Evolutionary conservation across 2,329 filamentous ascomycete species (phyloP), one percentile per base, ranked within the genome.

Genomic region (Amauroascus niger): DNA sequence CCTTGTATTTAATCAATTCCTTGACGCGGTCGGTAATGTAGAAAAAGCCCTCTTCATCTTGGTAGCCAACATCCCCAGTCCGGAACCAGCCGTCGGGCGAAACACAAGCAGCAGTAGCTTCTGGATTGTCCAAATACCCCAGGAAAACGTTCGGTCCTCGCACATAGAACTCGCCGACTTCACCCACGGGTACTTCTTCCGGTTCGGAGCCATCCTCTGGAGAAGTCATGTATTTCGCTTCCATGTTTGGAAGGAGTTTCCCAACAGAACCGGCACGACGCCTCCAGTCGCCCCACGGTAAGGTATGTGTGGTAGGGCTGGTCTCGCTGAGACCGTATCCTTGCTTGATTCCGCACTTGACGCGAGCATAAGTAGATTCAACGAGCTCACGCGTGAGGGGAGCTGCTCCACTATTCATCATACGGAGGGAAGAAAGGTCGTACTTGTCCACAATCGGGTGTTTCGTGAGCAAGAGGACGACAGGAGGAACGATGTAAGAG

Each of bases 241-340:
- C 80, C 72, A 90, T 82, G 64, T 90, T 93, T 0, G 89, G 84
- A 18, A 90, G 68, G 39, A 96, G 73, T 43, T 78, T 80, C 11
- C 91, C 90, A 0, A 91, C 87, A 0, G 85, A 84, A 18, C 89
- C 90, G 61, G 90, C 83, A 45, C 79, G 81, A 48, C 77, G 81
- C 57, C 81, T 74, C 88, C 89, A 96, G 60, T 88, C 83, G 33
- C 81, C 79, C 75, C 87, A 84, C 6, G 77, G 73, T 69, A 89
- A 87, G 8, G 81, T 80, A 61, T 88, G 84, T 0, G 87, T 87
- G 1, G 82, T 85, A 0, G 90, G 89, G 24, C 84, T 84, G 13
- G 88, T 94, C 73, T 97, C 91, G 4, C 83, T 88, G 4, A 97
- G 77, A 0, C 91, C 91, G 65, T 95, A 97, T 16, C 87, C 90